Evolutionary conservation across 768 basidiomycete species (phyloP).

Genomic region (Trametes elegans): DNA sequence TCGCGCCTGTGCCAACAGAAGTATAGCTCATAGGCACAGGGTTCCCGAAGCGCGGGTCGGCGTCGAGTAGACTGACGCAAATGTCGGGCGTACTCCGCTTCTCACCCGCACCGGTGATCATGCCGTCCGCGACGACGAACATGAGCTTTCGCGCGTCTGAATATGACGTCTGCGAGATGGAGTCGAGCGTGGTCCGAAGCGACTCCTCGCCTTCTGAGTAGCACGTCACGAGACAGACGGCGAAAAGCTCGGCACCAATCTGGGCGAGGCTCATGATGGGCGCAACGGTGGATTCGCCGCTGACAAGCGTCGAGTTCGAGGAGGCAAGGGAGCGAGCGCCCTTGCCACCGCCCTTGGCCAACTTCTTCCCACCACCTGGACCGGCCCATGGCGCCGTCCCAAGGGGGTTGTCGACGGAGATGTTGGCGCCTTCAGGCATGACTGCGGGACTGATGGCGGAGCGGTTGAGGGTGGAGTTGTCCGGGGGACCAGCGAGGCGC

Average conservation of each 20-base stretch:
- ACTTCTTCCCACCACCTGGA: conserved; percentile 47
- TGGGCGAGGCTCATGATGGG: conserved; percentile 82
- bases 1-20: conserved; percentile 87
- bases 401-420: conserved; percentile 85
- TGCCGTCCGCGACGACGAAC: conserved; percentile 95
- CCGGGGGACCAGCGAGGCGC: conserved; percentile 75
- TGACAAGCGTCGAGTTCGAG: conserved; percentile 54
- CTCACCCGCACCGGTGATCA: conserved; percentile 98
- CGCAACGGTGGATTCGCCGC: conserved; percentile 38
- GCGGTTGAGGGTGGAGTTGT: conserved; percentile 67
- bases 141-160: conserved; percentile 90
- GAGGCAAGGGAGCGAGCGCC: conserved; percentile 50
- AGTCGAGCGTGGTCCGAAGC: conserved; percentile 87
- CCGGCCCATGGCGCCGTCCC: conserved; percentile 96
- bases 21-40: conserved; percentile 92
- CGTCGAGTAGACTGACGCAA: conserved; percentile 87
- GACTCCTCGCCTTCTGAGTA: conserved; percentile 97
- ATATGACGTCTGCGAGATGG: conserved; percentile 87
- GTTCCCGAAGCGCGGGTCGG: conserved; percentile 94
- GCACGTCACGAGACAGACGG: conserved; percentile 94
- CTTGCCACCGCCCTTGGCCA: conserved; percentile 44
- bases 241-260: conserved; percentile 94
- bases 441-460: conserved; percentile 93
- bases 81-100: conserved; percentile 95
- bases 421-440: conserved; percentile 93